phyloP scores from a whole-genome alignment of 225 moss, liverwort and hornwort genomes.

The Physcomitrium patens region DNA sequence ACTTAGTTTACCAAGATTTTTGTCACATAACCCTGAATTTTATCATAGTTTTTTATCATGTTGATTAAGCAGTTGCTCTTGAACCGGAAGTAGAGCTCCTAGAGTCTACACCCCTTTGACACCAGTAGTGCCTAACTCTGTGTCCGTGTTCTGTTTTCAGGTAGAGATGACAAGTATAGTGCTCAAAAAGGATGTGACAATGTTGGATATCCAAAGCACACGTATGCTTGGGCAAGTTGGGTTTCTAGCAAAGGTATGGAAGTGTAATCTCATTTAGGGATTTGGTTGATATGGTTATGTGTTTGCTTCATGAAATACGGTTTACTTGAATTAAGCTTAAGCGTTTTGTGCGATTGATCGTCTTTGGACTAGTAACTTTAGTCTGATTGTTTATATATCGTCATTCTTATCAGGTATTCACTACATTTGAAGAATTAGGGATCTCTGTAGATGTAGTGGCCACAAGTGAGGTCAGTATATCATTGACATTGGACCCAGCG shows the following conservation, averaged over 20 bases:
- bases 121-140: background rate
- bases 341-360: background rate
- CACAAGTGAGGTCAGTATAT: constrained; percentile 81
- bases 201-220: constrained; percentile 93
- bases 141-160: constrained; percentile 34
- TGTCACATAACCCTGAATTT: no score
- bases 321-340: background rate
- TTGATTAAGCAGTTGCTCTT: no score
- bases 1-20: no score
- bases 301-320: background rate
- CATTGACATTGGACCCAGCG: constrained; percentile 67
- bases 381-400: background rate
- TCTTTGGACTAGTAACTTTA: background rate
- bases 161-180: constrained; percentile 91
- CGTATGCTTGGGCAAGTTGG: constrained; percentile 99
- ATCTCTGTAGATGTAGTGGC: constrained; percentile 79
- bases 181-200: constrained; percentile 86
- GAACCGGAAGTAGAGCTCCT: no score
- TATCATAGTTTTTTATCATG: no score
- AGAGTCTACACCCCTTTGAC: no score
- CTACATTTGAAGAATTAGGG: constrained; percentile 63
- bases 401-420: constrained; percentile 50
- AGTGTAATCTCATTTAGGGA: background rate
- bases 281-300: background rate
- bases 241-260: constrained; percentile 78